Conservation (phyloP, 140 eudicot species). For the Bidens hawaiensis region DNA sequence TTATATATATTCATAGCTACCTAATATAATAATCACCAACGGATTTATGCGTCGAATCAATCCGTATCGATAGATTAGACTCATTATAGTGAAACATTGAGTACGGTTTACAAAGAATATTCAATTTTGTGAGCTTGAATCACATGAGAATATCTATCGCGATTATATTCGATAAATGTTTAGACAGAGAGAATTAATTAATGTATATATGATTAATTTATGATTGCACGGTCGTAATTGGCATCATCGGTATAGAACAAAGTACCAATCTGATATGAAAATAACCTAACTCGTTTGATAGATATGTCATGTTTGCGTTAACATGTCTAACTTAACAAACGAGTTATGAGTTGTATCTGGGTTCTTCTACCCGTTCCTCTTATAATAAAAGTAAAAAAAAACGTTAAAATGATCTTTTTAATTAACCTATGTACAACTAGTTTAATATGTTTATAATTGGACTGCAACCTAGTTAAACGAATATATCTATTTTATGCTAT, state of each 20-base stretch:
- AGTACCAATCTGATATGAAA: no score
- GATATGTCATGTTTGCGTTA: neutral
- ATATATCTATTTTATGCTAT: no score
- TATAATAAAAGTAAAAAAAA: no score
- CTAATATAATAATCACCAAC: neutral
- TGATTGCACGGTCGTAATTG: neutral
- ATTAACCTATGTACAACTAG: neutral
- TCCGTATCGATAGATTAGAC: neutral
- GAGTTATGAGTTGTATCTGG: neutral
- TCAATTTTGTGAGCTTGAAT: no score
- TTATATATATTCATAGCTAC: no score
- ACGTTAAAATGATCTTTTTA: no score
- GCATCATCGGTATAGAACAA: neutral
- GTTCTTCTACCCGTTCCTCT: neutral
- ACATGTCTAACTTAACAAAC: neutral
- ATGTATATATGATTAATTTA: no score
- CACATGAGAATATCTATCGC: neutral
- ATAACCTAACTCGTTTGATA: neutral
- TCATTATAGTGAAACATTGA: no score
- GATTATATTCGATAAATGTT: neutral
- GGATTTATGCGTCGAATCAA: neutral
- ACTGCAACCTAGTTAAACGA: neutral
- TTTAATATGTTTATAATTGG: neutral
- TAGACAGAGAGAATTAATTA: no score
- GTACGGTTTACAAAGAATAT: no score